Base-by-base conservation (phyloP, 768 basidiomycete genomes). In the Mycena leptocephala region DNA sequence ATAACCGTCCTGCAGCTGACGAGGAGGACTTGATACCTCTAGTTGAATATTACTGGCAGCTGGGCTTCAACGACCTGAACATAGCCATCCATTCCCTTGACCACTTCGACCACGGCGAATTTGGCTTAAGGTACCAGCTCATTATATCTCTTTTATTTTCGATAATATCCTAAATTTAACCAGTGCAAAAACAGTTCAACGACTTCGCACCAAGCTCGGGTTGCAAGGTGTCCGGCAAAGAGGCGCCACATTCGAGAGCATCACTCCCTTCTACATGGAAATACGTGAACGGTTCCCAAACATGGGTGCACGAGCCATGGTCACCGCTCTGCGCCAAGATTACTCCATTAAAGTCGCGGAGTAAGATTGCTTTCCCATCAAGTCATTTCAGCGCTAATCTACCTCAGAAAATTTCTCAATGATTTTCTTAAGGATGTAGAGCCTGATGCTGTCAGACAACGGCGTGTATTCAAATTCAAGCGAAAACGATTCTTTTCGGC, bases 401-500 rank as follows among this genome's bases (percentile, higher is more conserved):
- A 6, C 22, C 11, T 14, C 32, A 67, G 73, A 30, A 39, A 26
- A 20, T 33, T 53, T 20, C 56, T 74, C 10, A 32, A n/a, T 18
- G 18, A 64, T 7, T 48, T 70, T 10, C 22, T 70, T 5, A 51
- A 43, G 26, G 8, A 20, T 1, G 9, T 51, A 20, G 80, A 84
- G 73, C 79, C 79, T 16, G 72, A 82, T 2, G 77, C 79, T 1
- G 80, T 87, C 0, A 18, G 43, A 2, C 46, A 51, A 24, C 76
- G 83, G 0, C 78, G 76, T 37, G 46, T 56, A 3, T 30, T 73
- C 4, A 71, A 76, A 0, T 83, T 89, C 28, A 79, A 80, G 20
- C 79, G 85, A 0, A 76, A 78, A 7, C 72, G 71, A 0, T 89
- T 86, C 63, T 87, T 80, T 77, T 81, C 86, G 3, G 88, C 89